Percentiles rank a stretch among this genome's conserved stretches.
Conservation (phyloP, 106 monocot genomes). For the Apostasia shenzhenica region DNA sequence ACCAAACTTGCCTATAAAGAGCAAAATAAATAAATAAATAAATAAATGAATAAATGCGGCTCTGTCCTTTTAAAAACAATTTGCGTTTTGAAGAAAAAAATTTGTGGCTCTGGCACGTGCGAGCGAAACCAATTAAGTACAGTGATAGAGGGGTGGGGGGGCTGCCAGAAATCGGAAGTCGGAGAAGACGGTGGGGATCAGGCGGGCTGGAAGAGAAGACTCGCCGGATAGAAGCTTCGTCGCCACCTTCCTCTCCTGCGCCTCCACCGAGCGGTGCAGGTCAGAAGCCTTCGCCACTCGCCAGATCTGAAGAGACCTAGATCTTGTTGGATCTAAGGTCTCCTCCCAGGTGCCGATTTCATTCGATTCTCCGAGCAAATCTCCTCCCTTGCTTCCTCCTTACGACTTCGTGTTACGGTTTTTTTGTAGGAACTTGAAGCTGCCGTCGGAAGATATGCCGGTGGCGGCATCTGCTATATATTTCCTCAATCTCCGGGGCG, state of each 20-base stretch:
- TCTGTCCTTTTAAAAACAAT: too few species aligned
- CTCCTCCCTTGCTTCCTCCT: not conserved
- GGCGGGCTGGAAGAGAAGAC: not conserved
- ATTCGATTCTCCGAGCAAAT: not conserved
- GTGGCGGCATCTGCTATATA: constrained; percentile 97
- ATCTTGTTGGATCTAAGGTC: not conserved
- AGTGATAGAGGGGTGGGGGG: too few species aligned
- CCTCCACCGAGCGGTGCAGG: not conserved
- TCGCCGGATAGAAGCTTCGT: not conserved
- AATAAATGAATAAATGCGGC: too few species aligned
- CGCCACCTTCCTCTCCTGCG: not conserved
- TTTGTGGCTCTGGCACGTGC: not conserved
- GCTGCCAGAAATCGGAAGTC: too few species aligned
- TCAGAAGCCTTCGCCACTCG: not conserved
- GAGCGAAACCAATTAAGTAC: not conserved
- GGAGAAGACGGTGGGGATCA: not conserved
- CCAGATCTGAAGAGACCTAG: not conserved
- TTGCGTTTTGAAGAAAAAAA: too few species aligned
- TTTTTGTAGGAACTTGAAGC: not conserved
- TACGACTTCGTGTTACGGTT: not conserved
- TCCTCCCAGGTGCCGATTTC: too few species aligned
- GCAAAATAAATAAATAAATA: too few species aligned
- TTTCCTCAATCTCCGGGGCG: constrained; percentile 95
- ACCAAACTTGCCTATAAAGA: too few species aligned
- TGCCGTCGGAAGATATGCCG: constrained; percentile 55